Evolutionary conservation across 345 rosid genomes (phyloP).

Genomic region (Barbarea vulgaris): DNA sequence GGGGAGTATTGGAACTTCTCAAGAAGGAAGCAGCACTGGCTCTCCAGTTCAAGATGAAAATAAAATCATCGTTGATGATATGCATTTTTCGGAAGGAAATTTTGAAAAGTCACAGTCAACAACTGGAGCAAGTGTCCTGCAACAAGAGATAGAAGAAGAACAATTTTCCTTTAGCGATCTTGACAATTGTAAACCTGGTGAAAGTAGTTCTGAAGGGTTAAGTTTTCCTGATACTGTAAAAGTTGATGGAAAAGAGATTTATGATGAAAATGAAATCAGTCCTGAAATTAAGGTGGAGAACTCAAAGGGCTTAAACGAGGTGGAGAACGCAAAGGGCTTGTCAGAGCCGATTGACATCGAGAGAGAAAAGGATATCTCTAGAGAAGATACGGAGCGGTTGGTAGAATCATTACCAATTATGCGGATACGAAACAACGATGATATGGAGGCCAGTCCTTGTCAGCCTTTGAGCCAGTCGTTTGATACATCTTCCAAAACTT

Average conservation of each 20-base stretch:
- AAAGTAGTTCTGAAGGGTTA: constrained; percentile 34
- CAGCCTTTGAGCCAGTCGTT: constrained; percentile 65
- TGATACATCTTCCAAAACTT: constrained; percentile 47
- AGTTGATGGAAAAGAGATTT: constrained; percentile 28
- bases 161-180: constrained; percentile 73
- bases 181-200: constrained; percentile 46
- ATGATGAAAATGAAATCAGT: constrained; percentile 29
- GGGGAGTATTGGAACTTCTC: constrained; percentile 33
- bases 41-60: constrained; percentile 37
- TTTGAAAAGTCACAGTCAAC: constrained; percentile 29
- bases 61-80: constrained; percentile 26
- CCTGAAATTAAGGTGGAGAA: constrained; percentile 38
- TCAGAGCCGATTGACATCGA: constrained; percentile 59
- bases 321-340: constrained; percentile 34
- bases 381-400: constrained; percentile 45
- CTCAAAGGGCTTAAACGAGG: constrained; percentile 31
- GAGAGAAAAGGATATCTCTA: constrained; percentile 33
- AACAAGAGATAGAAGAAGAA: constrained; percentile 62
- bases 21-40: constrained; percentile 33
- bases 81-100: constrained; percentile 29
- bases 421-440: constrained; percentile 38
- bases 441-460: constrained; percentile 38
- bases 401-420: constrained; percentile 73
- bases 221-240: constrained; percentile 34
- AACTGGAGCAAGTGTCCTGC: constrained; percentile 38